A percentile compares a stretch with the other conserved stretches of the same genome.
phyloP scores from a whole-genome alignment of 352 stramenopile species.

The Phytophthora chlamydospora region DNA sequence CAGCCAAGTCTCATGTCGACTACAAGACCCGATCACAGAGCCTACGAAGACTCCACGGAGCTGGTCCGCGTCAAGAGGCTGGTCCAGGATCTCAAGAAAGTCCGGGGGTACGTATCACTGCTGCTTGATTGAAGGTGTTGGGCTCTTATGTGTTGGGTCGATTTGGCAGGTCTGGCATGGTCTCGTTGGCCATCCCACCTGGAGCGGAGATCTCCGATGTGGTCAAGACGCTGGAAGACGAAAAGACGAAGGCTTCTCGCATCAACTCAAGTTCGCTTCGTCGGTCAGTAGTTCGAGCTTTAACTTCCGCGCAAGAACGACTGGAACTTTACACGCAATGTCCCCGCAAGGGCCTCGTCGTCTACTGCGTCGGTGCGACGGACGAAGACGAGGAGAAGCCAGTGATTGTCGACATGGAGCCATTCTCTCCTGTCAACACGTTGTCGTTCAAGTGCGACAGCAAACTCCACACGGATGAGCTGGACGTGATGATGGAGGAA shows the following conservation, averaged over 20 bases:
- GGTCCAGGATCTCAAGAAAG: conserved; percentile 97
- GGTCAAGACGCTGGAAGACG: conserved; percentile 98
- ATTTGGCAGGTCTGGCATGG: conserved; percentile 99
- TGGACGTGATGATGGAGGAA: conserved; percentile 98
- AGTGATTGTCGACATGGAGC: conserved; percentile 99
- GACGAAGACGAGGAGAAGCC: conserved; percentile 99
- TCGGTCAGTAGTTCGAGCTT: conserved; percentile 97
- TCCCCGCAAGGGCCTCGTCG: conserved; percentile 97
- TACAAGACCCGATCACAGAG: background rate
- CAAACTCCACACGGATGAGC: conserved; percentile 99
- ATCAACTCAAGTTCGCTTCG: conserved; percentile 99
- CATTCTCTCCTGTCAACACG: conserved; percentile 99
- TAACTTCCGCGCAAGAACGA: conserved; percentile 99
- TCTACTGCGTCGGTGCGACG: conserved; percentile 99
- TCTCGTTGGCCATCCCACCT: conserved; percentile 99
- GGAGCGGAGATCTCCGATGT: conserved; percentile 98
- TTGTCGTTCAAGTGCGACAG: conserved; percentile 99
- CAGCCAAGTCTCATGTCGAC: too few species aligned
- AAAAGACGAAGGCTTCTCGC: conserved; percentile 99
- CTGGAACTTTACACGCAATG: conserved; percentile 99
- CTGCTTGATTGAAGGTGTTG: background rate
- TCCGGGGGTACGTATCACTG: conserved; percentile 70
- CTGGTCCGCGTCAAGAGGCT: conserved; percentile 99
- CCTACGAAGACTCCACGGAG: conserved; percentile 95
- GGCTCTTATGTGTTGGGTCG: background rate